Percentiles rank a stretch among this genome's conserved stretches.
These are phyloP conservation scores for Ascodesmis nigricans DNA, from an alignment of 495 filamentous ascomycete genomes.

Conservation along the genomic window DNA sequence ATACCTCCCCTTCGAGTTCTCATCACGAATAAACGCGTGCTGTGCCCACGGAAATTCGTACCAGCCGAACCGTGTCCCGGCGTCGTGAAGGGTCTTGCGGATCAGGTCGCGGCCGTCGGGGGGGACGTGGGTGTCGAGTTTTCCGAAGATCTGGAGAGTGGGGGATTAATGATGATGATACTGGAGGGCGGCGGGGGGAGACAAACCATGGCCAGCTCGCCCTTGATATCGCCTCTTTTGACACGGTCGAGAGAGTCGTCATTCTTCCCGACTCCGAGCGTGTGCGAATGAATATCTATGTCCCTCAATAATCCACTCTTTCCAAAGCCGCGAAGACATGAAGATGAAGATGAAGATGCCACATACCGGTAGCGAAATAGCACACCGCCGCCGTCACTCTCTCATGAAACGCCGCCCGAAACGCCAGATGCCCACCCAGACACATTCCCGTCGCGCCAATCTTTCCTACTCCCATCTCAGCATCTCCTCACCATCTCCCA, in stretches of 20 bases:
- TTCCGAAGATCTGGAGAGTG: conserved; percentile 56
- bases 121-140: conserved; percentile 76
- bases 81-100: conserved; percentile 55
- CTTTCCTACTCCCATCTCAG: conserved; percentile 26
- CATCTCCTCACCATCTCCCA: neutral
- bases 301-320: neutral
- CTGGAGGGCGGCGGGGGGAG: neutral
- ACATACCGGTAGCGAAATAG: conserved; percentile 56
- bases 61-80: conserved; percentile 53
- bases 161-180: too few relatives aligned
- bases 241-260: conserved; percentile 42
- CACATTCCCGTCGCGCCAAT: conserved; percentile 90
- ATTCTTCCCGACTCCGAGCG: conserved; percentile 43
- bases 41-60: conserved; percentile 85
- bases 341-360: neutral
- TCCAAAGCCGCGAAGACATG: neutral
- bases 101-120: conserved; percentile 70
- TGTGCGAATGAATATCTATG: conserved; percentile 53
- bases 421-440: conserved; percentile 75
- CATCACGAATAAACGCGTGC: conserved; percentile 81
- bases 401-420: conserved; percentile 58
- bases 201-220: conserved; percentile 46
- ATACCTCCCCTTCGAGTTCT: conserved; percentile 79
- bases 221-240: conserved; percentile 57
- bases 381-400: conserved; percentile 55